Evolutionary conservation across 2,329 filamentous ascomycete genomes (phyloP).

Genomic region (Xylaria sp.): DNA sequence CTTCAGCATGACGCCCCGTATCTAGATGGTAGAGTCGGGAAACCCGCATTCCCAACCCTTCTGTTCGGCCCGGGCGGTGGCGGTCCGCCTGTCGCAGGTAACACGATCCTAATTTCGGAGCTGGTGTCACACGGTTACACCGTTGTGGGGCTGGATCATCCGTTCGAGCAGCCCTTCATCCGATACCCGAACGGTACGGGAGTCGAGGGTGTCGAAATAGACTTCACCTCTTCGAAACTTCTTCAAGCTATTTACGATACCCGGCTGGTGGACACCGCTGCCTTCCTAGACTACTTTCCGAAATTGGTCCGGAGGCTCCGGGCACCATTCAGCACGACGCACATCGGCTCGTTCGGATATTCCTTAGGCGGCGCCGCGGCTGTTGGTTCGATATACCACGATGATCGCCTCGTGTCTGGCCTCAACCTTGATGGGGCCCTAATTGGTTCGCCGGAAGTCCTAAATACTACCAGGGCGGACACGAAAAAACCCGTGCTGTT

Average conservation of each 20-base stretch:
- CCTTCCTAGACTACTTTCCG: background rate
- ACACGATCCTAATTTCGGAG: background rate
- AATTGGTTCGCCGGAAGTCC: constrained; percentile 5
- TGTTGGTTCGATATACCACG: constrained; percentile 19
- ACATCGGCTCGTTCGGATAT: constrained; percentile 36
- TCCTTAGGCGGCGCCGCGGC: constrained; percentile 43
- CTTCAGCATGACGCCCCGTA: background rate
- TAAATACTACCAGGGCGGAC: constrained; percentile 25
- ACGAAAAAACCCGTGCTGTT: constrained; percentile 20
- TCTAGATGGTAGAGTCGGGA: background rate
- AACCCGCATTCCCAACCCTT: background rate
- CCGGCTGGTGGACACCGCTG: background rate
- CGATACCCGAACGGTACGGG: background rate
- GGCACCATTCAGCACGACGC: constrained; percentile 17
- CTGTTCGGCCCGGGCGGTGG: background rate
- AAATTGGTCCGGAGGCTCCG: background rate
- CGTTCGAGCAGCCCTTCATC: background rate
- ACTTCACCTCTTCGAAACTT: background rate
- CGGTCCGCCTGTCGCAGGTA: background rate
- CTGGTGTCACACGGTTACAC: background rate
- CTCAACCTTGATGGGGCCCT: constrained; percentile 44
- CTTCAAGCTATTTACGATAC: background rate
- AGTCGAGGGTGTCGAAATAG: background rate
- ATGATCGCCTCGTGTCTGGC: constrained; percentile 31
- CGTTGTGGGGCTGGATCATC: background rate